Evolutionary conservation across 176 grass and related monocot genomes (phyloP), one percentile per base, ranked within the genome.

Genomic region (Pharus latifolius): DNA sequence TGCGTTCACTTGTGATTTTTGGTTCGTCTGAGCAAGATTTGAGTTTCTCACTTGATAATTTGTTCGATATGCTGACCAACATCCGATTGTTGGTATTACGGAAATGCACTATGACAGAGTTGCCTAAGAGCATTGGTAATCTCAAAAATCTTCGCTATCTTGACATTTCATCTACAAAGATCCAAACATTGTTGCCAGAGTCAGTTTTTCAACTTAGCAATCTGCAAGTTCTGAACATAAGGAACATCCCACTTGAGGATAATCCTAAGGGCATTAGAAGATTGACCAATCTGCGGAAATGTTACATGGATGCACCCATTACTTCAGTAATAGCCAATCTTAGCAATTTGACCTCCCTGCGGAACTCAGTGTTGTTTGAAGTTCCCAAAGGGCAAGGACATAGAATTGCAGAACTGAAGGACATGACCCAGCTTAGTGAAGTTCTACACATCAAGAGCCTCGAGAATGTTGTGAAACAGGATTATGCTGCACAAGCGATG

Each of bases 161-260:
- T 3, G 50, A 71, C 55, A 5, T 71, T 34, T 56, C 68, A 27
- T 56, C 52, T 49, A 71, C 50, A 7, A 56, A 71, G 34, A 42
- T 71, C 34, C 49, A 18, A 11, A 38, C 35, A 38, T 56, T 32
- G 9, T 20, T 71, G 50, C 68, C 50, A 27, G 50, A 42, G 5
- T 71, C 68, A 16, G 17, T 71, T 29, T 71, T 20, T 22, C 68
- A 56, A 29, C 50, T 71, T 28, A 56, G 34, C 24, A 71, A 42
- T 42, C 24, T 71, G 23, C 68, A 71, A 71, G 38, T 71, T 71
- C 50, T 71, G 50, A 71, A 71, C 53, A 22, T 29, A 4, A 13
- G 27, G 34, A 42, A 56, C 34, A 49, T 56, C 22, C 34, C 50
- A 41, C 50, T 71, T 14, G 53, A 71, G 50, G 27, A 42, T 22